Evolutionary conservation across 1,284 basidiomycete genomes (phyloP).

Genomic region (Puccinia triticina): DNA sequence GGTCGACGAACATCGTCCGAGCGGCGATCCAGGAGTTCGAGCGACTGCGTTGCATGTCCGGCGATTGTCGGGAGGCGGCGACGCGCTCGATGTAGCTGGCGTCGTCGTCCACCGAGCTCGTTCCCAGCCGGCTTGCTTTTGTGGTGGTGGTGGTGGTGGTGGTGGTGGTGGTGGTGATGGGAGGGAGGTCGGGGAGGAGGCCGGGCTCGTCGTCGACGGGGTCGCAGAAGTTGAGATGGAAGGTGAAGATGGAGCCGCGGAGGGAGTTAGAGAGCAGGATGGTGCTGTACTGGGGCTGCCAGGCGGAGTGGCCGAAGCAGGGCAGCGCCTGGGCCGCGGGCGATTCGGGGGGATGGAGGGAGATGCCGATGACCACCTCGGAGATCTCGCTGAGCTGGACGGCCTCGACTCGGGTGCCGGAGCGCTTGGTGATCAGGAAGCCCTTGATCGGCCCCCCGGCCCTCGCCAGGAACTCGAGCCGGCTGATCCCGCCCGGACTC

Average conservation of each 20-base stretch:
- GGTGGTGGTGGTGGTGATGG: too few species aligned
- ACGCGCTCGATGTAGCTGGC: slow-evolving; percentile 31
- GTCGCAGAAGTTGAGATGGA: slow-evolving; percentile 37
- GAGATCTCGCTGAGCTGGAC: slow-evolving; percentile 31
- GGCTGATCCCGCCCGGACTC: slow-evolving; percentile 1
- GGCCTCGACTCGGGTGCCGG: slow-evolving; percentile 22
- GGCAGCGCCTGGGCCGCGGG: background rate
- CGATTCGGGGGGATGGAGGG: background rate
- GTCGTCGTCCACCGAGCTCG: slow-evolving; percentile 10
- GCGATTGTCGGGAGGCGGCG: slow-evolving; percentile 6
- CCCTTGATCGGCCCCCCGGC: background rate
- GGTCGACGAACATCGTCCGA: slow-evolving; percentile 29
- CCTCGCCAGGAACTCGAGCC: slow-evolving; percentile 37
- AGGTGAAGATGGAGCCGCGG: slow-evolving; percentile 41
- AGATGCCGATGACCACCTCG: slow-evolving; percentile 12
- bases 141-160: too few species aligned
- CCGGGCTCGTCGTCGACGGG: background rate
- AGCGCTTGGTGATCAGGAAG: slow-evolving; percentile 25
- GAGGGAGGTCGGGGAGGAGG: background rate
- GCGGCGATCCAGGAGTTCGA: slow-evolving; percentile 6
- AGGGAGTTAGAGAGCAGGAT: slow-evolving; percentile 44
- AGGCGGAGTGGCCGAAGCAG: slow-evolving; percentile 37
- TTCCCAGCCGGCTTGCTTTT: background rate
- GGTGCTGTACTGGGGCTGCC: slow-evolving; percentile 29
- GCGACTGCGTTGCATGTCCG: slow-evolving; percentile 21